Evolutionary conservation across 306 rosid genomes (phyloP), one percentile per base, ranked within the genome.

Genomic region (Acacia confusa): DNA sequence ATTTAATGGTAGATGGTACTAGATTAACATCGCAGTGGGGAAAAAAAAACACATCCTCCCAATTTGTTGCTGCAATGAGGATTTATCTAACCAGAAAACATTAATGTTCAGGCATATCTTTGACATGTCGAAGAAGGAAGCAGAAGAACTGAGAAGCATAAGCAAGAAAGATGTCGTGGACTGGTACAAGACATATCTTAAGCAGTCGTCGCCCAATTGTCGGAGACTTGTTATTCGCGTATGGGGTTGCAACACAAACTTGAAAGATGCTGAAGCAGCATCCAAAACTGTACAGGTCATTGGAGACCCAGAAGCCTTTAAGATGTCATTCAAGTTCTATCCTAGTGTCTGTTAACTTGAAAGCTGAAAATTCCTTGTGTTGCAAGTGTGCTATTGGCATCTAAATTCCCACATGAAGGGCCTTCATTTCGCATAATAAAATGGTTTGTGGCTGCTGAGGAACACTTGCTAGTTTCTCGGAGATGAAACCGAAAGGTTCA

Each of bases 231-330:
- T 88, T 0, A 76, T 92, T 72, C 90, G 97, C 58, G 84, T 95
- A 74, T 95, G 99, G 99, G 99, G 99, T 83, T 90, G 98, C 90
- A 87, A 88, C 86, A 84, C 97, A 11, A 65, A 93, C 79, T 6
- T 79, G 81, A 88, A 85, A 82, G 96, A 89, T 34, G 90, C 84
- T 15, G 90, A 84, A 82, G 79, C 83, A 55, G 82, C 3, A 11
- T 13, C 83, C 0, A 67, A 86, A 79, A 78, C 94, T 16, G 87
- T 36, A 22, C 86, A 81, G 61, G 85, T 64, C 82, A 86, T 95
- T 82, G 77, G 84, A 78, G 96, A 93, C 84, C 60, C 84, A n/a
- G 85, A 45, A 24, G 85, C 87, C 73, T 90, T 92, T 58, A 95
- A 93, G 94, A 81, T 19, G 85, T 88, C 93, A 45, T 88, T 92